Evolutionary conservation across 345 rosid genomes (phyloP), one percentile per base, ranked within the genome.

Genomic region (Salix dunnii): DNA sequence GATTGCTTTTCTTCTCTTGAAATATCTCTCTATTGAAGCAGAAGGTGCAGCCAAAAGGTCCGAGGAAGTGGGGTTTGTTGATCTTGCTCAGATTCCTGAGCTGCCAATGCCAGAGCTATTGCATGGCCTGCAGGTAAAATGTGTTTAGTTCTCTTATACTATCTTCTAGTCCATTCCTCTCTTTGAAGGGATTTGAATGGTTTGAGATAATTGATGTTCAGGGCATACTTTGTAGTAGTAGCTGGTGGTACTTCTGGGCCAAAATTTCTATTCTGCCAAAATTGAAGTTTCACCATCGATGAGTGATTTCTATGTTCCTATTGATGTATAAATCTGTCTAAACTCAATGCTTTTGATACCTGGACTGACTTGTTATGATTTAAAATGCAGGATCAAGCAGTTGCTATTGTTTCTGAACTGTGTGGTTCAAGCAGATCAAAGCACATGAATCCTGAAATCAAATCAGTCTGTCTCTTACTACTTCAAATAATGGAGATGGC

Each of bases 51-150:
- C 93, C 75, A 87, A 82, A 83, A 86, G 98, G 84, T 94, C 96
- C 13, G 97, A 90, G 76, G 97, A 91, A 76, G 86, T 91, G 82
- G 97, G 92, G 61, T 91, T 87, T 84, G 85, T 93, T 8, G 97
- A 92, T 88, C 91, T 93, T 82, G 88, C 94, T 78, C 88, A 86
- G 82, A 87, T 93, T 83, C 97, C 98, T 0, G 99, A 93, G 90
- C 95, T 96, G 70, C 98, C 99, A 40, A 91, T 93, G 94, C 98
- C 94, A 7, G 94, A 93, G 82, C 93, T 96, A 71, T 86, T 93
- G 68, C 99, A 92, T 67, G 97, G 94, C 43, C 74, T 93, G 76
- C 97, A 95, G 98, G 98, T 95, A 82, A 28, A 68, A n/a, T 48
- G 6, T 73, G 43, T 3, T 38, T 3, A 55, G 14, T 58, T 27